Evolutionary conservation across 257 asterid species (phyloP), one percentile per base, ranked within the genome.

Genomic region (Forsythia viridissima): DNA sequence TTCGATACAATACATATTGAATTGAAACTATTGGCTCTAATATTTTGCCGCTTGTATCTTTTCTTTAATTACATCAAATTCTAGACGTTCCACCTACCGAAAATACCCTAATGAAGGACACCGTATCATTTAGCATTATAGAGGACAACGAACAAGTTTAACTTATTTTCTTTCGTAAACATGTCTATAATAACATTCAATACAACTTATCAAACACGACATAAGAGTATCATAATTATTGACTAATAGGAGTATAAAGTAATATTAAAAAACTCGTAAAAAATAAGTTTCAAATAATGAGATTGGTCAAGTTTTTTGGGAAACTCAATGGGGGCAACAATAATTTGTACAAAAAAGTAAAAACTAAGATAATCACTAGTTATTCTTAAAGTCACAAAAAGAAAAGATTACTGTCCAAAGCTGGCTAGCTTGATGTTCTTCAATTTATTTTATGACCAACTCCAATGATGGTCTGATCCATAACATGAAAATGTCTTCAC

Each of bases 401-500:
- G 24, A 76, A 77, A 84, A 70, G n/a, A 84, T 39, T 70, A 74
- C 68, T 72, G 44, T 70, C 57, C 74, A 85, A 86, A 63, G 70
- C 70, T 24, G 24, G 73, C 73, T 8, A 18, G 63, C 24, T 24
- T 24, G 82, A 48, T 72, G 79, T 11, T 34, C 9, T 68, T 70
- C 70, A 70, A 71, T 65, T 55, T 75, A 75, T 24, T 79, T 69
- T 81, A 84, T 77, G 80, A 55, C 71, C 11, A 80, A 79, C 39
- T 79, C 78, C 82, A 88, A 86, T 76, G 36, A 81, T 73, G 71
- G 66, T 82, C 75, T 63, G 80, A 74, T 76, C 61, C 57, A 70
- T 82, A 69, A 80, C 75, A 9, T 44, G 75, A 66, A 72, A 78
- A 82, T 84, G 85, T 87, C 88, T 67, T 80, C 84, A 75, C 79